Conservation (phyloP, 208 protist species). For the Leishmania major region DNA sequence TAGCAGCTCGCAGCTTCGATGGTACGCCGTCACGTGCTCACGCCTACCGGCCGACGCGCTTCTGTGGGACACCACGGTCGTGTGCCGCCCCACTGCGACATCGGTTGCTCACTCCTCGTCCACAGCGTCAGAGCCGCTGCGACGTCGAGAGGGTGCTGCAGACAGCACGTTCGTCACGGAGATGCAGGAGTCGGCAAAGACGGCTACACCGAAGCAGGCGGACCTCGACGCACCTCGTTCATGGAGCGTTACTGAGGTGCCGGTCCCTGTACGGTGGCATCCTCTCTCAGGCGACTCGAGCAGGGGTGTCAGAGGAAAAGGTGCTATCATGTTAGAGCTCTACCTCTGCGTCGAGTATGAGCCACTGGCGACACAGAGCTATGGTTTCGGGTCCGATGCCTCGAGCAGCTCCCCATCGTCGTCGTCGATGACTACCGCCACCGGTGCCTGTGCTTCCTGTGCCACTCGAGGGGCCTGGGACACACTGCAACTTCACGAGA, state of each 20-base stretch:
- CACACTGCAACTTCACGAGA: conserved; percentile 12
- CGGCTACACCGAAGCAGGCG: background rate
- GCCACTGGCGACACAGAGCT: background rate
- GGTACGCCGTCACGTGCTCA: conserved; percentile 6
- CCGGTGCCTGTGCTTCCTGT: background rate
- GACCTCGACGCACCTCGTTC: conserved; percentile 4
- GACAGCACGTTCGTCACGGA: conserved; percentile 19
- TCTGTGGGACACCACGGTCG: conserved; percentile 19
- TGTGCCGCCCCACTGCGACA: conserved; percentile 2
- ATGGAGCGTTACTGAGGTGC: conserved; percentile 22
- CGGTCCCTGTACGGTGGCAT: conserved; percentile 29
- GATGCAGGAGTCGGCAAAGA: background rate
- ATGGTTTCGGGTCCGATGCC: background rate
- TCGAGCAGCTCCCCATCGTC: background rate
- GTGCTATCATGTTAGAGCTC: conserved; percentile 3
- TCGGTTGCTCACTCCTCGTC: background rate
- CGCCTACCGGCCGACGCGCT: conserved; percentile 3
- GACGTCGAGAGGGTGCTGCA: background rate
- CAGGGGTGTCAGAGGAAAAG: background rate
- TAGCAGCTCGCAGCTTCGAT: conserved; percentile 6
- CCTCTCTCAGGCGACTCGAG: conserved; percentile 1
- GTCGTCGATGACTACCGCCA: background rate
- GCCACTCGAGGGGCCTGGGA: background rate
- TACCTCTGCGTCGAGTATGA: conserved; percentile 29
- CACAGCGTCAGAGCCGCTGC: background rate